phyloP scores from a whole-genome alignment of 257 asterid species.

The Gentiana macrophylla region DNA sequence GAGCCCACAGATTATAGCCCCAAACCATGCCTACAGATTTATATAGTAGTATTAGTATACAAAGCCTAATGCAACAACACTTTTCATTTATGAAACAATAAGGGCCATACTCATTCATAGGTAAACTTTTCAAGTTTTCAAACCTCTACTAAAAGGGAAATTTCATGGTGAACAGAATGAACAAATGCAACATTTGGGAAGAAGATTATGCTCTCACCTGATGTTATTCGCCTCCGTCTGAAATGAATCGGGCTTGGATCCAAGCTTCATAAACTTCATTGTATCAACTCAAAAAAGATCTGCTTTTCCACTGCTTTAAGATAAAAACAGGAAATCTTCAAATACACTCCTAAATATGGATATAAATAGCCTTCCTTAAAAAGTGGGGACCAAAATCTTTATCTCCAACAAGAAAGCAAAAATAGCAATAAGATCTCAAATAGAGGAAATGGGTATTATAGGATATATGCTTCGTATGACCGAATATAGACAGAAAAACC shows the following conservation, averaged over 20 bases:
- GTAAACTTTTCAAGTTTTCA: too few species aligned
- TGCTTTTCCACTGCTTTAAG: slow-evolving; percentile 21
- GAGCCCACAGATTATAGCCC: neutral
- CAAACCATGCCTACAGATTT: neutral
- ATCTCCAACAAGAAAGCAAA: slow-evolving; percentile 20
- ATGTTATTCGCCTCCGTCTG: slow-evolving; percentile 61
- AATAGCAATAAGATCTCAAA: slow-evolving; percentile 38
- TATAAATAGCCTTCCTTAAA: slow-evolving; percentile 13
- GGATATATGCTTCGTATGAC: slow-evolving; percentile 42
- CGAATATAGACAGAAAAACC: slow-evolving; percentile 64
- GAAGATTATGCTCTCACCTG: slow-evolving; percentile 50
- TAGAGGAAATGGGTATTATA: slow-evolving; percentile 10
- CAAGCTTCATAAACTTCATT: slow-evolving; percentile 99
- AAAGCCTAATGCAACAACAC: too few species aligned
- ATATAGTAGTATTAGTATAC: too few species aligned
- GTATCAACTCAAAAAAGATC: slow-evolving; percentile 32
- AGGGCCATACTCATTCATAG: too few species aligned
- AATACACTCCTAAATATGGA: slow-evolving; percentile 31
- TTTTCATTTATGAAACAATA: too few species aligned
- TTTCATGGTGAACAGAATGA: neutral
- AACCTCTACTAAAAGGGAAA: neutral
- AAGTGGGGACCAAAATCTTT: slow-evolving; percentile 61
- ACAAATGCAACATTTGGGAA: slow-evolving; percentile 1
- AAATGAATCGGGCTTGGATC: slow-evolving; percentile 88
- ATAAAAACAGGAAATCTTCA: slow-evolving; percentile 37